phyloP scores from a whole-genome alignment of 2,329 filamentous ascomycete genomes.

The Cytospora leucostoma region DNA sequence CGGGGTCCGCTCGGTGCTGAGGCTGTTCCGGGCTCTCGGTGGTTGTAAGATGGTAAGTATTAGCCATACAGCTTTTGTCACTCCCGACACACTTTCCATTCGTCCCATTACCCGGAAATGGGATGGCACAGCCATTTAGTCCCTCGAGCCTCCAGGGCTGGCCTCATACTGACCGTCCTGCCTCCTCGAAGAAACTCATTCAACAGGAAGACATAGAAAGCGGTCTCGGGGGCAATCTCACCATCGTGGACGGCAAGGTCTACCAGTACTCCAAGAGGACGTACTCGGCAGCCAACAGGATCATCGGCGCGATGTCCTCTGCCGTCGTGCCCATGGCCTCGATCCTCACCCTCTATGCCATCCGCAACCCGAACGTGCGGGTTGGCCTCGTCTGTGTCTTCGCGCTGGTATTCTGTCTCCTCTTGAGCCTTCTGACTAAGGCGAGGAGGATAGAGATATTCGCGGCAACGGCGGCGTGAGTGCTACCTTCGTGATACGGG shows the following conservation, averaged over 20 bases:
- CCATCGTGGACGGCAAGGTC: conserved; percentile 19
- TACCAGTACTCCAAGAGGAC: conserved; percentile 17
- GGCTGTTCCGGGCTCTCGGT: not conserved
- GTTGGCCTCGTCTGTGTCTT: conserved; percentile 34
- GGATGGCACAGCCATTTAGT: too few relatives aligned
- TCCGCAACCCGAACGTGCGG: conserved; percentile 25
- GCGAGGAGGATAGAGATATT: conserved; percentile 36
- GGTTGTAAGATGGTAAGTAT: conserved; percentile 10
- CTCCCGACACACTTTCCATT: not conserved
- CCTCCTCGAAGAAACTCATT: conserved; percentile 4
- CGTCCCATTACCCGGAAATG: too few relatives aligned
- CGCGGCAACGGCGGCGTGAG: conserved; percentile 34
- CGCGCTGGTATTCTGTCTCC: conserved; percentile 34
- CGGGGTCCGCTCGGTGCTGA: conserved; percentile 9
- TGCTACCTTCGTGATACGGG: not conserved
- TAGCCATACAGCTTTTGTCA: not conserved
- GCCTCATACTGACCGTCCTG: not conserved
- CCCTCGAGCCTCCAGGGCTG: not conserved
- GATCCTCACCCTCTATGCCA: conserved; percentile 31
- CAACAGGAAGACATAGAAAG: conserved; percentile 12
- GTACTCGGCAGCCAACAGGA: conserved; percentile 12
- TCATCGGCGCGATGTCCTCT: conserved; percentile 30
- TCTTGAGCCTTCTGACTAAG: conserved; percentile 33
- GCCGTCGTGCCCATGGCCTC: conserved; percentile 30
- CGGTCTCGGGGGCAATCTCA: conserved; percentile 13